Conservation (phyloP, 768 basidiomycete genomes). For the Gelatoporia subvermispora region DNA sequence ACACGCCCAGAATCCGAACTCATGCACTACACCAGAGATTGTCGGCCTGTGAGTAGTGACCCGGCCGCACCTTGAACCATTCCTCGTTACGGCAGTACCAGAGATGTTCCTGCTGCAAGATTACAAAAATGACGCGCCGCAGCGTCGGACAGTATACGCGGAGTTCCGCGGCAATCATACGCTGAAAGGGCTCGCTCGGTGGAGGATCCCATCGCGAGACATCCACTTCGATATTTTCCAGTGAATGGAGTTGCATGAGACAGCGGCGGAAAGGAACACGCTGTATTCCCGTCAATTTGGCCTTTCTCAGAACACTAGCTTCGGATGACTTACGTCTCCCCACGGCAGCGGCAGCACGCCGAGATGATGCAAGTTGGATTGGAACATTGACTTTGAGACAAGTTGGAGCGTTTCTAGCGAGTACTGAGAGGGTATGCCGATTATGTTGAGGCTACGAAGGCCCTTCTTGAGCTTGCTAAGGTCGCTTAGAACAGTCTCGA, state of each 20-base stretch:
- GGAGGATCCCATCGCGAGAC: constrained; percentile 30
- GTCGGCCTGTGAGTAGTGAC: constrained; percentile 9
- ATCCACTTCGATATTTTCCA: constrained; percentile 34
- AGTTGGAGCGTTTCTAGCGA: constrained; percentile 25
- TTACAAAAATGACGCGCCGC: constrained; percentile 31
- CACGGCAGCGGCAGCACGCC: constrained; percentile 32
- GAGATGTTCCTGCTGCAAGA: constrained; percentile 15
- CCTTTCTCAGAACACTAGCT: neutral
- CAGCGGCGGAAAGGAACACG: constrained; percentile 28
- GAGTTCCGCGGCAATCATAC: constrained; percentile 34
- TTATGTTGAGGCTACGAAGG: constrained; percentile 33
- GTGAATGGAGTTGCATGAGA: constrained; percentile 29
- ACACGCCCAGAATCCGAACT: neutral
- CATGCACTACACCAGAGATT: constrained; percentile 15
- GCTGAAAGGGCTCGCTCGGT: constrained; percentile 27
- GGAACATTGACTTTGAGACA: constrained; percentile 29
- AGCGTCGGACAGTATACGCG: constrained; percentile 33
- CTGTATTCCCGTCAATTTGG: constrained; percentile 14
- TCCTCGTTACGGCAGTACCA: constrained; percentile 22
- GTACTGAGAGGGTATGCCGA: constrained; percentile 30
- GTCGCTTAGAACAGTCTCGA: constrained; percentile 27
- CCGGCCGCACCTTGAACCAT: constrained; percentile 12
- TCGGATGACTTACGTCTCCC: constrained; percentile 27
- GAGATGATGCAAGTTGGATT: constrained; percentile 32
- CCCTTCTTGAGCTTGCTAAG: constrained; percentile 25